Base-by-base conservation (phyloP, 306 rosid species). In the Pachyrhizus erosus region DNA sequence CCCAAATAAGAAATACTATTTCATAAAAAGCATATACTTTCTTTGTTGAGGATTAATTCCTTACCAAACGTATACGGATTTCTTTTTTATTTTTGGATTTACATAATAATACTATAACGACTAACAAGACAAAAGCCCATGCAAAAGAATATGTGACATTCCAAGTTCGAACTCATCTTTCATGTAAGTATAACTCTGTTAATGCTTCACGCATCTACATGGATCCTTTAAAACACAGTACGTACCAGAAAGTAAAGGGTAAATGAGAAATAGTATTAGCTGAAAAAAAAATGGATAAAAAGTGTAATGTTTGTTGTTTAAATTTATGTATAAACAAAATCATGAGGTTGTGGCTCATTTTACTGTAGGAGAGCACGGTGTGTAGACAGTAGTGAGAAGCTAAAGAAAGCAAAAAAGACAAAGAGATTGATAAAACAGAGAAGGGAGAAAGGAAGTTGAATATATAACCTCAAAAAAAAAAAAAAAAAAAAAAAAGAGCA, bases 391-490 rank as follows among this genome's bases (percentile, higher is more conserved):
- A 6, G 39, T 34, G 39, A 58, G 31, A 73, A 17, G 20, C 21
- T 73, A 73, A 57, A 58, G 45, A 62, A 66, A 58, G 46, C 77
- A 75, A 4, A 34, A 34, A 70, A 84, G 39, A 76, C 76, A 55
- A 77, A 12, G 71, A 33, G 67, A 70, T 26, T 37, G 70, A 52
- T 10, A 37, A 24, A 42, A 62, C 5, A 26, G 3, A 37, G 23
- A 9, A 21, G 11, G 70, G 31, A 75, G 81, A 82, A 69, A 67
- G 24, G 26, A 37, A 85, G 73, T 75, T 60, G 46, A 80, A 70
- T 42, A 85, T 39, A 57, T 75, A 84, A 81, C 27, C 86, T 73
- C 23, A 80, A 85, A 29, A 82, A 37, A n/a, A 2, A 42, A 10
- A 42, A 42, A 7, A 7, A 1, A 42, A 52, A 48, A 60, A 21